Evolutionary conservation across 2,329 filamentous ascomycete species (phyloP).

Genomic region (Aspergillus vadensis): DNA sequence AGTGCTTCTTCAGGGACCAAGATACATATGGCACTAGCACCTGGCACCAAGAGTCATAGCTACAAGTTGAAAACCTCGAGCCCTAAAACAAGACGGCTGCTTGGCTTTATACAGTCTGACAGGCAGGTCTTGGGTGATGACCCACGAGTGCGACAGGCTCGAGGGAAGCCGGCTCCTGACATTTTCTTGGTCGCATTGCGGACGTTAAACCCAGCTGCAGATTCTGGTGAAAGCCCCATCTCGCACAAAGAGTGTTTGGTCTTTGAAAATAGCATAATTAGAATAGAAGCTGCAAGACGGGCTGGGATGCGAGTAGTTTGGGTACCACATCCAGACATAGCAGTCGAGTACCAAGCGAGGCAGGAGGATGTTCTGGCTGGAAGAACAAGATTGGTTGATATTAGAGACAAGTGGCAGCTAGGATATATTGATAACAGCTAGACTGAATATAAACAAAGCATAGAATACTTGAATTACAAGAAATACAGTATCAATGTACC

Average conservation of each 20-base stretch:
- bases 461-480: slow-evolving; percentile 44
- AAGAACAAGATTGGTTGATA: slow-evolving; percentile 26
- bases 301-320: slow-evolving; percentile 40
- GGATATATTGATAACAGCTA: slow-evolving; percentile 43
- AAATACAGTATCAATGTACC: slow-evolving; percentile 36
- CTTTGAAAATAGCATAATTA: slow-evolving; percentile 37
- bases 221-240: slow-evolving; percentile 12
- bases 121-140: slow-evolving; percentile 25
- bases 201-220: slow-evolving; percentile 17
- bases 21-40: slow-evolving; percentile 29
- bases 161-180: slow-evolving; percentile 31
- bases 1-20: slow-evolving; percentile 11
- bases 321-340: slow-evolving; percentile 37
- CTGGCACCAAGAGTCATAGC: slow-evolving; percentile 24
- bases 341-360: slow-evolving; percentile 36
- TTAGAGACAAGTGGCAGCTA: slow-evolving; percentile 44
- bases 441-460: slow-evolving; percentile 37
- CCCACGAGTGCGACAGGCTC: slow-evolving; percentile 21
- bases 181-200: slow-evolving; percentile 30
- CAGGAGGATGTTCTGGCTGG: slow-evolving; percentile 25
- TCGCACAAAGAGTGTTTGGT: slow-evolving; percentile 36
- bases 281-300: slow-evolving; percentile 35
- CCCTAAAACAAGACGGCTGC: slow-evolving; percentile 22
- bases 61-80: slow-evolving; percentile 28
- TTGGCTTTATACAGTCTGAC: slow-evolving; percentile 19